Percentiles rank a stretch among this genome's conserved stretches.
Evolutionary conservation across 306 rosid species (phyloP).

Genomic region (Sindora glabra): DNA sequence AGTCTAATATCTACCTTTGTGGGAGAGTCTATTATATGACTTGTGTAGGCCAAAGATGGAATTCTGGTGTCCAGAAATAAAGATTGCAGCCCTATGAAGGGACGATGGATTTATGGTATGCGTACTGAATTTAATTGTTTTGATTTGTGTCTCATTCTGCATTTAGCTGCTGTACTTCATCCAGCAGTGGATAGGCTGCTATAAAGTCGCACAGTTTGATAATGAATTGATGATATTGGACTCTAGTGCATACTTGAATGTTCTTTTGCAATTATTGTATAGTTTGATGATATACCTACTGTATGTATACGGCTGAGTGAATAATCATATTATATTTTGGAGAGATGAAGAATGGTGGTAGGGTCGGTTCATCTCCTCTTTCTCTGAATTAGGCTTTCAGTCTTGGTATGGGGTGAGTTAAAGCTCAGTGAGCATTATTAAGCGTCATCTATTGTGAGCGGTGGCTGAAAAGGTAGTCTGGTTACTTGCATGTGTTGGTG

Average conservation of each 20-base stretch:
- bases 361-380: background rate
- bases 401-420: background rate
- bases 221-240: background rate
- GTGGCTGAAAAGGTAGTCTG: background rate
- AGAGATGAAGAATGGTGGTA: background rate
- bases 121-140: constrained; percentile 4
- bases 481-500: background rate
- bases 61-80: constrained; percentile 10
- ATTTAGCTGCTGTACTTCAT: background rate
- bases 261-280: background rate
- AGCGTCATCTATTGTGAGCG: background rate
- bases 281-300: background rate
- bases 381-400: background rate
- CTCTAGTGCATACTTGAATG: background rate
- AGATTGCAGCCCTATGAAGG: constrained; percentile 14
- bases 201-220: too few relatives aligned
- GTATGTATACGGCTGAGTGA: too few relatives aligned
- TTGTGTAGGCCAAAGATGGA: constrained; percentile 20
- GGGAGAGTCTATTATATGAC: background rate
- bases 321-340: too few relatives aligned
- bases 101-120: constrained; percentile 20
- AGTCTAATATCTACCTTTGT: background rate
- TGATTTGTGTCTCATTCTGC: background rate
- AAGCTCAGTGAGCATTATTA: background rate
- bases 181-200: too few relatives aligned